Base-by-base conservation (phyloP, 306 rosid species). In the Urtica urens region DNA sequence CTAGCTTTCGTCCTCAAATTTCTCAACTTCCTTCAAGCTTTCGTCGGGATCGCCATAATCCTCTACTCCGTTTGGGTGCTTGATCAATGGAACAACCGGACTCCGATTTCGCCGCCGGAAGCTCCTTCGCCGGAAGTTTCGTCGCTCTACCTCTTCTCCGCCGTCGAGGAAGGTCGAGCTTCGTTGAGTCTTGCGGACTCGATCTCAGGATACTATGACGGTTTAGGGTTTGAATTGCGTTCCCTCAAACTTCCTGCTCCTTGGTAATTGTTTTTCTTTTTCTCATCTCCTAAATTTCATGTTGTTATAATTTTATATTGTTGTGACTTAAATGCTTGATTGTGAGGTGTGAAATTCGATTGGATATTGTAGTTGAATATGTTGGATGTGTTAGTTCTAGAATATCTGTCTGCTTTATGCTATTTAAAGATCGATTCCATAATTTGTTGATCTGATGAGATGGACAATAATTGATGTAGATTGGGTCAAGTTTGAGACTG, bases 41-140 rank as follows among this genome's bases (percentile, higher is more conserved):
- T 90, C 67, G 59, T 79, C 31, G 94, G 95, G 18, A 51, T 82
- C 18, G 79, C 92, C 22, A 77, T 90, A 59, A 15, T 90, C 3
- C 58, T 90, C 56, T 85, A 85, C 65, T 85, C 95, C 10, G 14
- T 64, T 60, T 90, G 95, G 95, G 81, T 90, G 83, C 66, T 85
- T 48, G 69, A 85, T 53, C 94, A 80, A 42, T 85, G 94, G 94
- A 63, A 65, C 24, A 68, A 77, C 25, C 82, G 28, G 53, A 18
- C 60, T 10, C 97, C 95, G 17, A 40, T 64, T 0, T 55, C 67
- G 21, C 86, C 93, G 3, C 69, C 74, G 18, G 43, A 46, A 6
- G 71, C 83, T 59, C 66, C 71, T 21, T 55, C 83, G 2, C 70
- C 83, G 3, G 49, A 54, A 23, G 24, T 71, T 58, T 66, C 40